Evolutionary conservation across 371 early-diverging fungal genomes (phyloP), one percentile per base, ranked within the genome.

Genomic region (Mortierella sp.): DNA sequence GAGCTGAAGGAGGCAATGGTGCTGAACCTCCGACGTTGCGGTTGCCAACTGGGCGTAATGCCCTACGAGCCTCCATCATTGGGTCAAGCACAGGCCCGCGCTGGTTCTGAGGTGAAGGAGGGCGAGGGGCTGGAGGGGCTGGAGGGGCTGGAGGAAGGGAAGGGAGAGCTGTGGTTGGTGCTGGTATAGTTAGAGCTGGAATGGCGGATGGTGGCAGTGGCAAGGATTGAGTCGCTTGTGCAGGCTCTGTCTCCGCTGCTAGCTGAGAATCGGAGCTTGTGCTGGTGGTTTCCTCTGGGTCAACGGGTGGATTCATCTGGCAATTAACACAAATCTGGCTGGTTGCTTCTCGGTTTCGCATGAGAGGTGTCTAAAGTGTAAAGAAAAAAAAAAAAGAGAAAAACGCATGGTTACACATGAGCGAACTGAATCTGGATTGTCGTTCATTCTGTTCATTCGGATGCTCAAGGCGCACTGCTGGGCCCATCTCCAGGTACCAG

Each of bases 261-360:
- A 55, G 24, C 45, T 28, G 5, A 11, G 54, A 10, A 37, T 47
- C 24, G 35, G 18, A 32, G 40, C 37, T 39, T 16, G 30, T n/a
- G 39, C 2, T 45, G 37, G 8, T 22, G 28, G 43, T 63, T 39
- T 81, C 83, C 49, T 76, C 77, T 26, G 68, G 66, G 60, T 81
- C 83, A 32, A 73, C 68, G 12, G 83, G 83, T 24, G 83, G 83
- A 39, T 76, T 76, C 37, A 81, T 52, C 55, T 76, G 60, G 51
- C 83, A 81, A 70, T 81, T 75, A 66, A 81, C 76, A 57, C 81
- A 81, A 70, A 81, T 76, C 55, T 81, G 81, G 55, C 63, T 72
- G 22, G 81, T 81, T 1, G 81, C 76, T 45, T 81, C 81, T n/a
- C 73, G 81, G 49, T 81, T 81, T 66, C 81, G 73, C 81, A 81